These are phyloP conservation scores for Pythium aristosporum DNA, from an alignment of 352 stramenopile genomes.

Conservation along the genomic window DNA sequence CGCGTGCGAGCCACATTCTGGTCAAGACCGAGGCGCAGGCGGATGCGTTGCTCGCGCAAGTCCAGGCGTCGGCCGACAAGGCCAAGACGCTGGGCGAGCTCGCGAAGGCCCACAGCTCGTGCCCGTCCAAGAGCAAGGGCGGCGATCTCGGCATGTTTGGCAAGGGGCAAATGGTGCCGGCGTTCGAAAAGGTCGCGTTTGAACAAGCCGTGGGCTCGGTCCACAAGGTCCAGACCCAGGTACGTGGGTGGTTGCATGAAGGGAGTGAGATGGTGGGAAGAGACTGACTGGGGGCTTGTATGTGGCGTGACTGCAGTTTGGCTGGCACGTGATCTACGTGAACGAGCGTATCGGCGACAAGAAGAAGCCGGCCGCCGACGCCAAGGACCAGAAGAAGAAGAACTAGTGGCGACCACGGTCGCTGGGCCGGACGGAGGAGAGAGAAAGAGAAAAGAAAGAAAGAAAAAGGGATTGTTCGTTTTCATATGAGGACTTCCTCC, in stretches of 20 bases:
- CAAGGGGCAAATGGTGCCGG: constrained; percentile 71
- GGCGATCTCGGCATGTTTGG: constrained; percentile 74
- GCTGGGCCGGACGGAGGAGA: no score
- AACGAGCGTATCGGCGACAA: constrained; percentile 63
- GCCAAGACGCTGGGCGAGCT: constrained; percentile 66
- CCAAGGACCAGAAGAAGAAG: constrained; percentile 28
- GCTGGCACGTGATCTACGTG: constrained; percentile 75
- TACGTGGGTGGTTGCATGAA: constrained; percentile 6
- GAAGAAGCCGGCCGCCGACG: constrained; percentile 26
- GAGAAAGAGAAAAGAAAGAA: no score
- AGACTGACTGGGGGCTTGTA: constrained; percentile 6
- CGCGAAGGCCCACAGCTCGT: constrained; percentile 71
- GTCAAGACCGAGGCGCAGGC: constrained; percentile 67
- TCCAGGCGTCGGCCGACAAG: constrained; percentile 46
- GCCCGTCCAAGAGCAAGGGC: constrained; percentile 57
- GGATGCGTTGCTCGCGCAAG: constrained; percentile 55
- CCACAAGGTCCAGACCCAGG: constrained; percentile 85
- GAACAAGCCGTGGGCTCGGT: constrained; percentile 63
- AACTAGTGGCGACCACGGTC: background rate
- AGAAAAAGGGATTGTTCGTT: no score
- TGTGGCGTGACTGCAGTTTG: constrained; percentile 45
- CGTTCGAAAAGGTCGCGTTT: constrained; percentile 77
- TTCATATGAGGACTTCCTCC: no score
- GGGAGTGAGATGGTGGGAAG: background rate
- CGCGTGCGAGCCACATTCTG: constrained; percentile 81